These are phyloP conservation scores for Kalaharituber pfeilii DNA, from an alignment of 2,329 filamentous ascomycete genomes.

Conservation along the genomic window DNA sequence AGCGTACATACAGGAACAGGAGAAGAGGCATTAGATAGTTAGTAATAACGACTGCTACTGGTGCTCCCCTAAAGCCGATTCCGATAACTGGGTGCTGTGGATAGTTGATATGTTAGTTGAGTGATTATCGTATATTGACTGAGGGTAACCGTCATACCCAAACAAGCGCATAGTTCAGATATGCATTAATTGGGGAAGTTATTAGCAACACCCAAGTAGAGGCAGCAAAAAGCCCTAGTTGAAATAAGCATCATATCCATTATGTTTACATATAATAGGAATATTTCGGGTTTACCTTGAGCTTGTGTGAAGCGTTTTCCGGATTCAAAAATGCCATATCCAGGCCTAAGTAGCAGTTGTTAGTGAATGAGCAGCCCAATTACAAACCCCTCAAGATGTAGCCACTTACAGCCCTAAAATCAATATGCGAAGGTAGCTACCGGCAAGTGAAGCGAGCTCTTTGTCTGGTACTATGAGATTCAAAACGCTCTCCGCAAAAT, in stretches of 20 bases:
- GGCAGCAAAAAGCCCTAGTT: slow-evolving; percentile 49
- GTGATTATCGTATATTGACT: no score
- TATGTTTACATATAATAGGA: no score
- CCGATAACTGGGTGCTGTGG: slow-evolving; percentile 27
- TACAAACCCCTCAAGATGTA: not conserved
- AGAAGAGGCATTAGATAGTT: slow-evolving; percentile 56
- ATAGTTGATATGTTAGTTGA: not conserved
- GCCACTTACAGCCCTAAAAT: slow-evolving; percentile 39
- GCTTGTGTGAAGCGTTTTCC: slow-evolving; percentile 79
- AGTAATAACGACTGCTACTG: slow-evolving; percentile 57
- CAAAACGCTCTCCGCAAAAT: slow-evolving; percentile 45
- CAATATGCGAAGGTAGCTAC: slow-evolving; percentile 53
- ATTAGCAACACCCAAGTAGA: slow-evolving; percentile 70
- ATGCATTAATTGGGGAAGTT: slow-evolving; percentile 63
- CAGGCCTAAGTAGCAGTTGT: slow-evolving; percentile 31
- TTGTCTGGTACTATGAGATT: slow-evolving; percentile 49
- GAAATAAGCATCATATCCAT: no score
- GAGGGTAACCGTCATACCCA: slow-evolving; percentile 12
- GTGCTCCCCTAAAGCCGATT: slow-evolving; percentile 61
- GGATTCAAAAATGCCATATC: slow-evolving; percentile 47
- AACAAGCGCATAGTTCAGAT: slow-evolving; percentile 47
- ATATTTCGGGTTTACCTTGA: slow-evolving; percentile 38
- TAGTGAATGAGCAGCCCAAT: not conserved
- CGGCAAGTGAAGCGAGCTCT: slow-evolving; percentile 53
- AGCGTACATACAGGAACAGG: slow-evolving; percentile 57